These are phyloP conservation scores for Elymus sibiricus DNA, from an alignment of 176 grass and related monocot species.

Conservation along the genomic window DNA sequence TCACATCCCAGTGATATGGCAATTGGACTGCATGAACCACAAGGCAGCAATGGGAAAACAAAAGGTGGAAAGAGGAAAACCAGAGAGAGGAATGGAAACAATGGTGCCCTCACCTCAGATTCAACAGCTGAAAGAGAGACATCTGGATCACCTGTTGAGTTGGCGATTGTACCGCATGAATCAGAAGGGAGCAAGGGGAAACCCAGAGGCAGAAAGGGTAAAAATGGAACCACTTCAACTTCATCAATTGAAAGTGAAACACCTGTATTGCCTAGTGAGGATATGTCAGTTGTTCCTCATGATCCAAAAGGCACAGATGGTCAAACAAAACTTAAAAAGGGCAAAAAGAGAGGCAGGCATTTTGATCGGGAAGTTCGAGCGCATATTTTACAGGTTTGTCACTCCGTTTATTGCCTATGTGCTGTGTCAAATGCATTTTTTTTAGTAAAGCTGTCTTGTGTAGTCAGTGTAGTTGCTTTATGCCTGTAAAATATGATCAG, in stretches of 20 bases:
- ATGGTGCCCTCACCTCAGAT: not conserved
- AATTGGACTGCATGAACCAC: conserved; percentile 15
- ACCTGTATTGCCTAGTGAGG: conserved; percentile 28
- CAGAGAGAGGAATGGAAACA: conserved; percentile 36
- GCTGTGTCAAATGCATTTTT: conserved; percentile 20
- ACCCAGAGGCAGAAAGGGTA: not conserved
- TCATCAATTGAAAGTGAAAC: conserved; percentile 14
- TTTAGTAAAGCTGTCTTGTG: not conserved
- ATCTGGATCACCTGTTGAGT: conserved; percentile 15
- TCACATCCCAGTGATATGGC: conserved; percentile 12
- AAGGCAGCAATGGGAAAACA: conserved; percentile 19
- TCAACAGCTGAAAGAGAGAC: conserved; percentile 20
- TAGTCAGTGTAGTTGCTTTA: not conserved
- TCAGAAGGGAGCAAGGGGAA: not conserved
- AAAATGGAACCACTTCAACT: conserved; percentile 31
- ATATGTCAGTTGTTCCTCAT: conserved; percentile 35
- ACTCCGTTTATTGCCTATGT: not conserved
- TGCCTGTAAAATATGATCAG: too few relatives aligned
- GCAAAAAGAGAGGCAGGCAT: conserved; percentile 79
- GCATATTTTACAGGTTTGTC: conserved; percentile 64
- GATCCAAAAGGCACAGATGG: conserved; percentile 32
- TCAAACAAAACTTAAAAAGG: conserved; percentile 31
- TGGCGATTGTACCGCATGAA: not conserved
- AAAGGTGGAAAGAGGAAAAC: conserved; percentile 23
- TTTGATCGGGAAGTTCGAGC: conserved; percentile 93